Conservation (phyloP, 2,329 filamentous ascomycete species). For the Fulvia fulva region DNA sequence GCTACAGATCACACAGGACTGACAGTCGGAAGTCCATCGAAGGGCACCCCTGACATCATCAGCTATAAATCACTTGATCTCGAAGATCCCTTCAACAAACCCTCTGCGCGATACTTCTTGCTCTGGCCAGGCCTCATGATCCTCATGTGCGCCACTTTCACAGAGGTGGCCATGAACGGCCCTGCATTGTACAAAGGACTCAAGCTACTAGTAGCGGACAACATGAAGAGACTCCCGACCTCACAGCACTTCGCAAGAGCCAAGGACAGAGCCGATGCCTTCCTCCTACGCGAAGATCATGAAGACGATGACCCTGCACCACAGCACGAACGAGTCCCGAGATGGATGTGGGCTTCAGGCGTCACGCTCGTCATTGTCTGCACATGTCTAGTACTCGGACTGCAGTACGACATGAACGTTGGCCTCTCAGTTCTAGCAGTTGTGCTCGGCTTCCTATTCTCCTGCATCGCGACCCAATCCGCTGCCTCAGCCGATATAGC, state of each 20-base stretch:
- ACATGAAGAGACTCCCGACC: slow-evolving; percentile 5
- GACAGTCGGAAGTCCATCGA: slow-evolving; percentile 38
- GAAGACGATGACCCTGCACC: slow-evolving; percentile 46
- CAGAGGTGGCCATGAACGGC: slow-evolving; percentile 22
- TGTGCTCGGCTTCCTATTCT: slow-evolving; percentile 55
- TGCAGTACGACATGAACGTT: slow-evolving; percentile 52
- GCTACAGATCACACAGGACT: slow-evolving; percentile 49
- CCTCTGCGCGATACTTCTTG: slow-evolving; percentile 47
- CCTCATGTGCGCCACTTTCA: slow-evolving; percentile 39
- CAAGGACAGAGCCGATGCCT: slow-evolving; percentile 7
- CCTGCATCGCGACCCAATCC: slow-evolving; percentile 43
- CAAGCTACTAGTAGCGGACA: slow-evolving; percentile 5
- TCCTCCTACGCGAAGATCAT: slow-evolving; percentile 13
- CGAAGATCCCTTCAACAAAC: slow-evolving; percentile 29
- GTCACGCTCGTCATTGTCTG: slow-evolving; percentile 45
- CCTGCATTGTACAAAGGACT: slow-evolving; percentile 11
- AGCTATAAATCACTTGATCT: slow-evolving; percentile 35
- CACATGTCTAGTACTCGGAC: slow-evolving; percentile 47
- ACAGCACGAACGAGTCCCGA: slow-evolving; percentile 44
- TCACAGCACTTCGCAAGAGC: background rate
- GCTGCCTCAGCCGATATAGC: slow-evolving; percentile 53
- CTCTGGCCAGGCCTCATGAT: slow-evolving; percentile 46
- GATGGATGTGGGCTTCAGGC: slow-evolving; percentile 51
- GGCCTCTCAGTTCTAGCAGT: slow-evolving; percentile 54
- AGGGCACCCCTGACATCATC: slow-evolving; percentile 33